A percentile compares a stretch with the other conserved stretches of the same genome.
phyloP scores from a whole-genome alignment of 495 filamentous ascomycete species.

The Lepraria neglecta region DNA sequence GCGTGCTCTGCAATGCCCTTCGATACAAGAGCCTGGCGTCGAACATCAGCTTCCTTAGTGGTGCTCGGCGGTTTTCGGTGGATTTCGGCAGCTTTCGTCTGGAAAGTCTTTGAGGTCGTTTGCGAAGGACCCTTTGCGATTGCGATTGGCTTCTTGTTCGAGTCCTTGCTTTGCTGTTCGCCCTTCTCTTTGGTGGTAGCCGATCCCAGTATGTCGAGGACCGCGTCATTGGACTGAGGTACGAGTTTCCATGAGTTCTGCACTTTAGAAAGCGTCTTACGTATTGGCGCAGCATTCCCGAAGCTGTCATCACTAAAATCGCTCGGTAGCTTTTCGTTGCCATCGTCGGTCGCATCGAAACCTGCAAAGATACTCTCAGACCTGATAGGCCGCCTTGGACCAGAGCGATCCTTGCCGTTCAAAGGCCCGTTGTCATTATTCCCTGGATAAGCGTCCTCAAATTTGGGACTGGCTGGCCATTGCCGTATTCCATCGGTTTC shows the following conservation, averaged over 20 bases:
- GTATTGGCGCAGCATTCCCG: conserved; percentile 57
- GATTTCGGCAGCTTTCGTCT: background rate
- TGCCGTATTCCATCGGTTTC: conserved; percentile 5
- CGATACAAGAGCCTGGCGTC: conserved; percentile 65
- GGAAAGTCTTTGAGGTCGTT: conserved; percentile 20
- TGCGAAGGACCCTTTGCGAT: background rate
- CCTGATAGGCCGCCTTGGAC: conserved; percentile 61
- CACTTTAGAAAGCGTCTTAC: conserved; percentile 36
- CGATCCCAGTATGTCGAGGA: conserved; percentile 5
- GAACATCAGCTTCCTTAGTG: conserved; percentile 48
- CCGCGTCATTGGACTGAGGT: conserved; percentile 16
- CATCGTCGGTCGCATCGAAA: conserved; percentile 58
- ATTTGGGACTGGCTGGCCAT: conserved; percentile 21
- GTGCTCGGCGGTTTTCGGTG: background rate
- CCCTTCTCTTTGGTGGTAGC: conserved; percentile 4
- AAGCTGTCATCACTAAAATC: conserved; percentile 57
- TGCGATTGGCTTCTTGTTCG: background rate
- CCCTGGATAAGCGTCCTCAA: conserved; percentile 62
- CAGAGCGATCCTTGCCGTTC: conserved; percentile 48
- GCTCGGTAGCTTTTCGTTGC: conserved; percentile 36
- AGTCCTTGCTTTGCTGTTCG: conserved; percentile 4
- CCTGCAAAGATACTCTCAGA: conserved; percentile 83
- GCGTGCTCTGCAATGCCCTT: conserved; percentile 66
- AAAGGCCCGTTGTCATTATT: conserved; percentile 79
- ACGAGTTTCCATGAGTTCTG: conserved; percentile 30